These are phyloP conservation scores for Capsicum pubescens DNA, from an alignment of 257 asterid species.

Conservation along the genomic window DNA sequence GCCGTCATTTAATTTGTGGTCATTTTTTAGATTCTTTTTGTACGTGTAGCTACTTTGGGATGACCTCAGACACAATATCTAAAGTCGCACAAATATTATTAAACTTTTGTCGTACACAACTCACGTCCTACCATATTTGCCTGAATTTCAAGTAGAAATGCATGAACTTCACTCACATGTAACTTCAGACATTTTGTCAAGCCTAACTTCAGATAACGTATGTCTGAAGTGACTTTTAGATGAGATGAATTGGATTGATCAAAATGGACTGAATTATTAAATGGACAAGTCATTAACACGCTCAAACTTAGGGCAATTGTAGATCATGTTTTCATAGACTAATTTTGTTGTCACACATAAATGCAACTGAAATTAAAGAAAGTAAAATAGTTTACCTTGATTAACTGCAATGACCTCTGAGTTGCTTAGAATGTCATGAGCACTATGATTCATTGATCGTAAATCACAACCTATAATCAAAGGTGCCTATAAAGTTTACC, in stretches of 20 bases:
- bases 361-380: too few species aligned
- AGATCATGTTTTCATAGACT: not conserved
- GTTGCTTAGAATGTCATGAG: conserved; percentile 61
- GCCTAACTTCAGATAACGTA: too few species aligned
- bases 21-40: not conserved
- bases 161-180: not conserved
- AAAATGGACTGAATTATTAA: not conserved
- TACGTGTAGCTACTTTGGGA: not conserved
- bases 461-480: conserved; percentile 87
- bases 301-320: not conserved
- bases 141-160: not conserved
- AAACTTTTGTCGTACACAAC: too few species aligned
- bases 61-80: not conserved
- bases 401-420: conserved; percentile 83
- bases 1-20: not conserved
- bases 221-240: not conserved
- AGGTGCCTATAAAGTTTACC: conserved; percentile 68
- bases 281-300: not conserved
- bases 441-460: conserved; percentile 58
- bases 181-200: not conserved
- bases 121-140: not conserved
- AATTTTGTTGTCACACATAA: not conserved
- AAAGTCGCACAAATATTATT: not conserved
- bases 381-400: conserved; percentile 56
- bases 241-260: not conserved